A percentile compares a stretch with the other conserved stretches of the same genome.
These are phyloP conservation scores for Boletellus emodensis DNA, from an alignment of 768 basidiomycete species.

Conservation along the genomic window DNA sequence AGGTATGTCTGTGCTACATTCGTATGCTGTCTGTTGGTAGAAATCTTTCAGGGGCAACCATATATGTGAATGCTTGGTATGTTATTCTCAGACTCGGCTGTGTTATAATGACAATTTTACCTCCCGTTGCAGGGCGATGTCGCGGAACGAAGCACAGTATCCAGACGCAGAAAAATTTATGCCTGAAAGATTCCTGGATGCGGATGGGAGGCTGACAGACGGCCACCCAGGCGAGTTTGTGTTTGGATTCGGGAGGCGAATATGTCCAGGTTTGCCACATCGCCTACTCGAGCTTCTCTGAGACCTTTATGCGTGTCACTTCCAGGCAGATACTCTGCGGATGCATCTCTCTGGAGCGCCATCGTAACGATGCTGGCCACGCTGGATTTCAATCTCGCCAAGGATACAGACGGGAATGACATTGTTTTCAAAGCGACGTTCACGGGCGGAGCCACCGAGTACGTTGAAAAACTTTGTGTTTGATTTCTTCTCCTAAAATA, in stretches of 20 bases:
- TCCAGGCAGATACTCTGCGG: not conserved
- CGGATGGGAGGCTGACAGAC: not conserved
- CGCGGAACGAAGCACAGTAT: slow-evolving; percentile 8
- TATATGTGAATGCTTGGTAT: not conserved
- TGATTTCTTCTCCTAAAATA: not conserved
- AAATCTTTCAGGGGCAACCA: not conserved
- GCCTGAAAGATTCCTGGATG: slow-evolving; percentile 10
- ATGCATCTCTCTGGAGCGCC: not conserved
- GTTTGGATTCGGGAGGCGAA: slow-evolving; percentile 3
- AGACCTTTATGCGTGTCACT: not conserved
- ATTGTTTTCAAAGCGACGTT: not conserved
- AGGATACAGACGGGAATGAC: not conserved
- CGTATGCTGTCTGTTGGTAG: not conserved
- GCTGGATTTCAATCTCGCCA: slow-evolving; percentile 1
- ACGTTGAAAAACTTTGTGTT: not conserved
- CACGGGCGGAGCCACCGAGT: not conserved
- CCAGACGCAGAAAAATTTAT: slow-evolving; percentile 6
- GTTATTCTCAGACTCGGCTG: not conserved
- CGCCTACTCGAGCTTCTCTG: too few species aligned
- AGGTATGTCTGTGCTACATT: not conserved
- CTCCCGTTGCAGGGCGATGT: not conserved
- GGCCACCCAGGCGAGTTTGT: not conserved
- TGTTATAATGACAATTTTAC: not conserved
- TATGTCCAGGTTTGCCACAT: not conserved
- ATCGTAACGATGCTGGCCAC: not conserved